Conservation (phyloP, 257 asterid genomes). For the Ajuga chamaepitys region DNA sequence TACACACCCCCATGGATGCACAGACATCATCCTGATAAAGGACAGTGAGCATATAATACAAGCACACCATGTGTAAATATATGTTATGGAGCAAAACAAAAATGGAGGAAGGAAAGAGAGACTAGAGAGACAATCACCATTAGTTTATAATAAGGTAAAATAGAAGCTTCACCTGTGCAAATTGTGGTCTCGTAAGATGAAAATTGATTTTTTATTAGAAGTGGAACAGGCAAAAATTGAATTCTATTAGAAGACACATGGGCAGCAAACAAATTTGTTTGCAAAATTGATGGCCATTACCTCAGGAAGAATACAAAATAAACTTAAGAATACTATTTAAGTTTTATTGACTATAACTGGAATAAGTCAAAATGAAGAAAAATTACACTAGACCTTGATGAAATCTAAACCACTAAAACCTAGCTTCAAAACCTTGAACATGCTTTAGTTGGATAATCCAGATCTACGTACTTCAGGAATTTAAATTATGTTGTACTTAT, state of each 20-base stretch:
- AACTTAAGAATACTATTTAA: neutral
- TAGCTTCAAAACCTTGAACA: neutral
- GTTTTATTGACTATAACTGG: neutral
- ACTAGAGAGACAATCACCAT: neutral
- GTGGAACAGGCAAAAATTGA: no score
- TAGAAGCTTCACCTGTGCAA: neutral
- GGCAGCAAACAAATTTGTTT: neutral
- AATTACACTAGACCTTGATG: no score
- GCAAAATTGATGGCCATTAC: neutral
- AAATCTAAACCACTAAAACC: no score
- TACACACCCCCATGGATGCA: neutral
- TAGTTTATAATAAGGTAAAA: neutral
- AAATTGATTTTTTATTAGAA: neutral
- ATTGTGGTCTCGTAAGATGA: neutral
- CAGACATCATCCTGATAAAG: neutral
- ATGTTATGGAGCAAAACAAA: conserved; percentile 2
- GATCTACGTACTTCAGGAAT: neutral
- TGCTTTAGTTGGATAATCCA: neutral
- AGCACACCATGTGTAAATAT: conserved; percentile 1
- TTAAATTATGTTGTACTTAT: neutral
- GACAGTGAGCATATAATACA: neutral
- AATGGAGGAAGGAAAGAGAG: neutral
- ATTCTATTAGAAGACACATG: neutral
- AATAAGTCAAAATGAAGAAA: neutral
- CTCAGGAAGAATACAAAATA: neutral